phyloP scores from a whole-genome alignment of 2,329 filamentous ascomycete genomes.

The Chaetomium sp. region DNA sequence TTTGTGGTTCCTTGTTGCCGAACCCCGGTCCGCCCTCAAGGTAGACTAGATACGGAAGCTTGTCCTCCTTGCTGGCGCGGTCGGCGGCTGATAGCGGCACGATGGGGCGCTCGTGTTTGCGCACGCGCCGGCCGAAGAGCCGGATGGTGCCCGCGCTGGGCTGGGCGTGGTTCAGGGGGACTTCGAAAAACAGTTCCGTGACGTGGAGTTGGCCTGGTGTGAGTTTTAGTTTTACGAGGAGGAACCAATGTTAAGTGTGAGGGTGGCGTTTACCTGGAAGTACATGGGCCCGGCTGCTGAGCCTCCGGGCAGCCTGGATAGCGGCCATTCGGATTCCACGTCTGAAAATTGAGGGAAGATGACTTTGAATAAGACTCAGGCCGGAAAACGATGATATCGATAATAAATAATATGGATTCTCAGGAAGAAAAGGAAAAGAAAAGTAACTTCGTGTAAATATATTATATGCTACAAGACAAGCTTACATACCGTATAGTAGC shows the following conservation, averaged over 20 bases:
- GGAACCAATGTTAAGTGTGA: background rate
- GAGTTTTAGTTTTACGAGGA: background rate
- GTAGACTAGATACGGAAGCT: constrained; percentile 60
- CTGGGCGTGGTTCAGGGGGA: constrained; percentile 70
- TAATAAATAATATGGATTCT: too few relatives aligned
- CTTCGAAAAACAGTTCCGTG: constrained; percentile 79
- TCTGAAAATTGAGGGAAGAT: background rate
- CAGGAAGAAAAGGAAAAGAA: too few relatives aligned
- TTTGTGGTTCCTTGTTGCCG: constrained; percentile 67
- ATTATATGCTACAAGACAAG: too few relatives aligned
- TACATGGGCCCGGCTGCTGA: constrained; percentile 26
- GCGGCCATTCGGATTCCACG: background rate
- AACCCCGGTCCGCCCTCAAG: constrained; percentile 83
- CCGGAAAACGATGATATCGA: too few relatives aligned
- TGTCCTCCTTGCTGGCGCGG: constrained; percentile 17
- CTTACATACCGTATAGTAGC: too few relatives aligned
- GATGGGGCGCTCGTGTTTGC: constrained; percentile 58
- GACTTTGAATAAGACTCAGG: too few relatives aligned
- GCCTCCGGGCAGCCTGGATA: constrained; percentile 34
- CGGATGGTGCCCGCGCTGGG: constrained; percentile 56
- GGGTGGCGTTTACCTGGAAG: constrained; percentile 17
- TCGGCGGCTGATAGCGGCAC: constrained; percentile 35
- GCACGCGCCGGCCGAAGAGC: constrained; percentile 71
- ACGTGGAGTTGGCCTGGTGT: constrained; percentile 62
- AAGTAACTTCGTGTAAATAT: too few relatives aligned